Evolutionary conservation across 164 flowering plant genomes (phyloP), one percentile per base, ranked within the genome.

Genomic region (Echeveria elegans): DNA sequence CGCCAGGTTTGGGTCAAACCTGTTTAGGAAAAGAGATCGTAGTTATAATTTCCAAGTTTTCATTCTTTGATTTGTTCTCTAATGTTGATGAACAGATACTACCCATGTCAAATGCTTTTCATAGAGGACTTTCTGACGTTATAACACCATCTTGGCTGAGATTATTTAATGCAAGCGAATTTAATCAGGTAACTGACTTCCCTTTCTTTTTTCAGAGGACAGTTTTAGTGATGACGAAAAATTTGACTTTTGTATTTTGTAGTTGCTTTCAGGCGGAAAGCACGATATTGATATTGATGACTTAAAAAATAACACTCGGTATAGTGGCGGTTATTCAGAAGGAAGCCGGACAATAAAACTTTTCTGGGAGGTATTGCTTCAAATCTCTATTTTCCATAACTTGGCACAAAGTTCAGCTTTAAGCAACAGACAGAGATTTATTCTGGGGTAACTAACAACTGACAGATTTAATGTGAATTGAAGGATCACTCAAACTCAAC

Each of bases 191-290:
- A 77, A 19, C 21, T 66, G 45, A 53, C 41, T 26, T 70, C 56
- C 38, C 37, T 34, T 16, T 2, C 41, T 16, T 37, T 59, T 23
- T 18, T 3, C 18, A 34, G 5, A 63, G 28, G 45, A 63, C 29
- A n/a, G 65, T 16, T 36, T 63, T 29, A 29, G 10, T 36, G 66
- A 11, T 63, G 34, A 63, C 14, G 32, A 56, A 10, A 12, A 56
- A 14, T 0, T 4, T 56, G 19, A 26, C 30, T 26, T 14, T 11
- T 56, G 32, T 56, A 28, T 56, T 72, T 14, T 81, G 74, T 82
- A 95, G 99, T 78, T 95, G 79, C 97, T 95, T 73, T 95, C 99
- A 60, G 99, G 99, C 69, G 99, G 99, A 76, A 80, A 80, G 31
- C 83, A 85, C 76, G 97, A 95, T 74, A 83, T 95, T 72, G 97